phyloP scores from a whole-genome alignment of 2,329 filamentous ascomycete species.

The Trichoderma simmonsii region DNA sequence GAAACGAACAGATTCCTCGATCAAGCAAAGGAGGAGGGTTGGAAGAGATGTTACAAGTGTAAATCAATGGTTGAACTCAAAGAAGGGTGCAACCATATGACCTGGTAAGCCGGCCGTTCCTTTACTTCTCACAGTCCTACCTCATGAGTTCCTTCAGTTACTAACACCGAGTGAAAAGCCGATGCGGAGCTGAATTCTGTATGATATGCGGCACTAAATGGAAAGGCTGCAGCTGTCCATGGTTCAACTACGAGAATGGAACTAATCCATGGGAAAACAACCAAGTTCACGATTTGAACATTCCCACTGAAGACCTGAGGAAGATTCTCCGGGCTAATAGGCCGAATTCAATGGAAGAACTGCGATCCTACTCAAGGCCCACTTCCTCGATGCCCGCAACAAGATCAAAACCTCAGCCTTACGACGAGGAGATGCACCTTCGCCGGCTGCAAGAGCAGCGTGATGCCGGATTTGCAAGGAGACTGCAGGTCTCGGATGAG shows the following conservation, averaged over 20 bases:
- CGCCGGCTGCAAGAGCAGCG: slow-evolving; percentile 46
- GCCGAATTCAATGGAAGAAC: slow-evolving; percentile 15
- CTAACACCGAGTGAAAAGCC: slow-evolving; percentile 41
- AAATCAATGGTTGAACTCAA: slow-evolving; percentile 71
- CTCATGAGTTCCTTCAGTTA: not conserved
- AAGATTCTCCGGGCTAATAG: slow-evolving; percentile 15
- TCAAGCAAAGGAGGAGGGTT: slow-evolving; percentile 64
- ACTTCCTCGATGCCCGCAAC: slow-evolving; percentile 22
- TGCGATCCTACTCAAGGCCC: slow-evolving; percentile 15
- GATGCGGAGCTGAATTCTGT: slow-evolving; percentile 81
- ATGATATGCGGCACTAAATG: slow-evolving; percentile 79
- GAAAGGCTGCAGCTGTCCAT: slow-evolving; percentile 80
- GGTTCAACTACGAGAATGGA: slow-evolving; percentile 63
- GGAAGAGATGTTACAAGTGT: slow-evolving; percentile 75
- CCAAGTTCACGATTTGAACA: slow-evolving; percentile 47
- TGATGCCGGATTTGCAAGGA: slow-evolving; percentile 42
- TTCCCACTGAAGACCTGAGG: slow-evolving; percentile 32
- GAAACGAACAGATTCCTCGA: slow-evolving; percentile 62
- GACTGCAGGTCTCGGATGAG: slow-evolving; percentile 34
- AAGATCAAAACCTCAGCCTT: slow-evolving; percentile 29
- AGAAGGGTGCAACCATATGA: slow-evolving; percentile 87
- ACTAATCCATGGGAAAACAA: slow-evolving; percentile 15
- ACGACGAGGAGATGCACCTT: slow-evolving; percentile 48
- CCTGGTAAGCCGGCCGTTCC: slow-evolving; percentile 56
- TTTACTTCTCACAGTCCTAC: slow-evolving; percentile 18